These are phyloP conservation scores for Meyerozyma sp. DNA, from an alignment of 1,139 yeast genomes.

Conservation along the genomic window DNA sequence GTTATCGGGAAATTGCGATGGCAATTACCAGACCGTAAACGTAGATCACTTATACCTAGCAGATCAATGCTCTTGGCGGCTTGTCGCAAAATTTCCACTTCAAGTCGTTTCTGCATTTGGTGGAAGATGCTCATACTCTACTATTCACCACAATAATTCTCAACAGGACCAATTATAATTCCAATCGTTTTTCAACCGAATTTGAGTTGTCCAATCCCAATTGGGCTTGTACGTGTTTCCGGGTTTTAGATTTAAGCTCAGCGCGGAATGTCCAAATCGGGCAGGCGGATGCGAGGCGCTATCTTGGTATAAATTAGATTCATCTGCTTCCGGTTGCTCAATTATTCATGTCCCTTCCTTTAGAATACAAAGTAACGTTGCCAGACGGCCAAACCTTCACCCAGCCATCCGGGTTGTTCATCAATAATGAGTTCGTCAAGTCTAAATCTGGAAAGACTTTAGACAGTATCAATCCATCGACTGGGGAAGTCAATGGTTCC, in stretches of 20 bases:
- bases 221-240: too few species aligned
- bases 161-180: too few species aligned
- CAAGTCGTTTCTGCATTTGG: too few species aligned
- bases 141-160: too few species aligned
- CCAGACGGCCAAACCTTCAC: slow-evolving; percentile 51
- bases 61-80: too few species aligned
- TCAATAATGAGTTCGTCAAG: slow-evolving; percentile 71
- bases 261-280: background rate
- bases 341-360: slow-evolving; percentile 27
- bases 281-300: background rate
- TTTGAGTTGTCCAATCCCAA: too few species aligned
- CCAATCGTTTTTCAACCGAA: too few species aligned
- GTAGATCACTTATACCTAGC: too few species aligned
- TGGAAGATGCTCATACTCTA: too few species aligned
- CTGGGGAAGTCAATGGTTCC: slow-evolving; percentile 59
- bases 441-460: slow-evolving; percentile 58
- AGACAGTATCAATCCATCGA: slow-evolving; percentile 60
- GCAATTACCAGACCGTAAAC: too few species aligned
- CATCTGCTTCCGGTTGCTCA: background rate
- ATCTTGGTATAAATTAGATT: background rate
- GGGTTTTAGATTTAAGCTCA: background rate
- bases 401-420: slow-evolving; percentile 80
- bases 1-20: too few species aligned
- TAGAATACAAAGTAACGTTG: slow-evolving; percentile 40
- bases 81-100: too few species aligned